These are phyloP conservation scores for Strobilomyces dryophilus DNA, from an alignment of 768 basidiomycete genomes.

Conservation along the genomic window DNA sequence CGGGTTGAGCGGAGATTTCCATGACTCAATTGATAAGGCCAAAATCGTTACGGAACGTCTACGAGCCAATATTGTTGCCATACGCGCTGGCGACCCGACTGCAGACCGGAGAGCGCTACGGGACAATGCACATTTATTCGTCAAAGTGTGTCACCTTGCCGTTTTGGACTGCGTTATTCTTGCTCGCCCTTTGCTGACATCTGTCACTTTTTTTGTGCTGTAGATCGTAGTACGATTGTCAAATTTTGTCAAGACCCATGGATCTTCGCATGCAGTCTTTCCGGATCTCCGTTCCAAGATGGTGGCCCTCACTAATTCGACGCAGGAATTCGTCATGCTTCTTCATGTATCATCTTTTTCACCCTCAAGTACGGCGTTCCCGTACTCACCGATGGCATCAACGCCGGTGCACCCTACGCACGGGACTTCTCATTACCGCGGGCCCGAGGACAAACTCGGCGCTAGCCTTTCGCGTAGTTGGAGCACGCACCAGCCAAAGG, in stretches of 20 bases:
- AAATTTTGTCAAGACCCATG: constrained; percentile 63
- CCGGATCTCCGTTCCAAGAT: constrained; percentile 63
- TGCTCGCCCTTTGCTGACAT: constrained; percentile 1
- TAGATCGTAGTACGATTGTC: constrained; percentile 77
- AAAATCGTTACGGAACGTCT: constrained; percentile 62
- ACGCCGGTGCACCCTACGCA: constrained; percentile 22
- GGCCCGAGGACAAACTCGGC: constrained; percentile 44
- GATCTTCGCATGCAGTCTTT: constrained; percentile 52
- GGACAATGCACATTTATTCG: constrained; percentile 75
- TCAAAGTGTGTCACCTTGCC: constrained; percentile 51
- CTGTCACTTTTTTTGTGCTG: background rate
- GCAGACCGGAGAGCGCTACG: constrained; percentile 60
- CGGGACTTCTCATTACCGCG: constrained; percentile 16
- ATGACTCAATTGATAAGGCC: constrained; percentile 56
- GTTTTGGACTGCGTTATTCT: background rate
- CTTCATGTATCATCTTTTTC: constrained; percentile 83
- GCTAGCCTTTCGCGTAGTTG: constrained; percentile 56
- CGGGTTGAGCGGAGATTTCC: constrained; percentile 40
- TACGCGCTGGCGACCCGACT: constrained; percentile 53
- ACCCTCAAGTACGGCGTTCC: constrained; percentile 47
- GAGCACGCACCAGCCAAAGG: constrained; percentile 47
- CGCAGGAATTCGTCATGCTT: constrained; percentile 84
- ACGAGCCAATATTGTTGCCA: constrained; percentile 49
- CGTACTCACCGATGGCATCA: constrained; percentile 55
- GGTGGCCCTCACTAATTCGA: constrained; percentile 73